Conservation (phyloP, 306 rosid genomes). For the Styphnolobium japonicum region DNA sequence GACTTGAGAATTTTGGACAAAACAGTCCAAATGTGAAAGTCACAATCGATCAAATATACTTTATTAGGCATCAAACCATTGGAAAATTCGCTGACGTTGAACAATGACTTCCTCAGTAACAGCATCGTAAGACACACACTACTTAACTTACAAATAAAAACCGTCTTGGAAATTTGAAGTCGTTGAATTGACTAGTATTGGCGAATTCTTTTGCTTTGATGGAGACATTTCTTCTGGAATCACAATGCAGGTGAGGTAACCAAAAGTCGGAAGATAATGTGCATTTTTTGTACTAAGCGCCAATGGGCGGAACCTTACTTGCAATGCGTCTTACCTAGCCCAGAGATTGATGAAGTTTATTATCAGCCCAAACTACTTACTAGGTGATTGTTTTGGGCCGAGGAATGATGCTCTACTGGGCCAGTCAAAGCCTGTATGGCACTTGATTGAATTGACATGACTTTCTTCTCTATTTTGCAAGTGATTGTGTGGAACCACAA, state of each 20-base stretch:
- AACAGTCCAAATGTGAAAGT: not conserved
- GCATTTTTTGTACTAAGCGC: too few relatives aligned
- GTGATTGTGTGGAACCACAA: not conserved
- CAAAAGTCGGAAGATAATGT: too few relatives aligned
- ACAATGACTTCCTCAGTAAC: not conserved
- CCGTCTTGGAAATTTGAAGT: not conserved
- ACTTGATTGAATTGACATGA: not conserved
- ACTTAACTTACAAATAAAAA: not conserved
- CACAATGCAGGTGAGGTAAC: too few relatives aligned
- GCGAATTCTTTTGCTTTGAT: not conserved
- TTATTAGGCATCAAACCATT: not conserved
- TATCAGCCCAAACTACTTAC: not conserved
- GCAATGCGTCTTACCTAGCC: not conserved
- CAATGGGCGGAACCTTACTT: too few relatives aligned
- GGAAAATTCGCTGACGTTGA: constrained; percentile 28
- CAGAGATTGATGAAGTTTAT: not conserved
- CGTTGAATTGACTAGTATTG: not conserved
- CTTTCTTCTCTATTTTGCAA: not conserved
- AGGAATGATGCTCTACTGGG: not conserved
- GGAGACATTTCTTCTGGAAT: not conserved
- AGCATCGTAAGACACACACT: constrained; percentile 15
- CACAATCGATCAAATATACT: not conserved
- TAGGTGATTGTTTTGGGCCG: not conserved
- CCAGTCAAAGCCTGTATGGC: not conserved
- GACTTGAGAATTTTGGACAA: constrained; percentile 2